Conservation (phyloP, 352 stramenopile genomes). For the Pythium rishiriense region DNA sequence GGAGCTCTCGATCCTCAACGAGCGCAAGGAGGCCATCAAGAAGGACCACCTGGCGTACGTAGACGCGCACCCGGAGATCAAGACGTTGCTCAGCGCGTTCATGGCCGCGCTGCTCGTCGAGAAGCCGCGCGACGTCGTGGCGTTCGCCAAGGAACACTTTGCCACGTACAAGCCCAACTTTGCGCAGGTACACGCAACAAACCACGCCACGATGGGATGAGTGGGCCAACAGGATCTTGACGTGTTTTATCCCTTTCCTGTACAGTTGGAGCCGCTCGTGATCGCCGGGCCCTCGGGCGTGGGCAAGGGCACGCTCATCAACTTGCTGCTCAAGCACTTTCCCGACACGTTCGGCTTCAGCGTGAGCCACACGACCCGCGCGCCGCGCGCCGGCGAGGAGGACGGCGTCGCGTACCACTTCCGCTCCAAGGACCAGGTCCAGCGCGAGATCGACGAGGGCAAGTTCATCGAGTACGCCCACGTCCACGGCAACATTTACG, state of each 20-base stretch:
- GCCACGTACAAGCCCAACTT: constrained; percentile 62
- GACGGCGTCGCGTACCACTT: constrained; percentile 98
- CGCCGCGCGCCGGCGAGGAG: constrained; percentile 92
- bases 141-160: constrained; percentile 83
- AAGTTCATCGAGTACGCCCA: constrained; percentile 97
- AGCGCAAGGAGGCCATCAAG: constrained; percentile 86
- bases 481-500: constrained; percentile 98
- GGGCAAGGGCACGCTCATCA: constrained; percentile 97
- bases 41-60: constrained; percentile 85
- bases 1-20: constrained; percentile 82
- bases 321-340: constrained; percentile 85
- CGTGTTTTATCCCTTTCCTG: background rate
- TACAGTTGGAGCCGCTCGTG: constrained; percentile 81
- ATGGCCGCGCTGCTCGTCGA: constrained; percentile 85
- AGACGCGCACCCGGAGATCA: constrained; percentile 85
- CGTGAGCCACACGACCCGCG: constrained; percentile 97
- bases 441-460: constrained; percentile 92
- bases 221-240: too few relatives aligned
- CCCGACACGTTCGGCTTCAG: constrained; percentile 93
- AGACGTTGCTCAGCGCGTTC: constrained; percentile 88
- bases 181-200: constrained; percentile 32
- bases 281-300: constrained; percentile 91
- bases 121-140: constrained; percentile 82
- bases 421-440: constrained; percentile 90
- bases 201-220: too few relatives aligned